Conservation (phyloP, 2,329 filamentous ascomycete species). For the Trichoderma citrinoviride region DNA sequence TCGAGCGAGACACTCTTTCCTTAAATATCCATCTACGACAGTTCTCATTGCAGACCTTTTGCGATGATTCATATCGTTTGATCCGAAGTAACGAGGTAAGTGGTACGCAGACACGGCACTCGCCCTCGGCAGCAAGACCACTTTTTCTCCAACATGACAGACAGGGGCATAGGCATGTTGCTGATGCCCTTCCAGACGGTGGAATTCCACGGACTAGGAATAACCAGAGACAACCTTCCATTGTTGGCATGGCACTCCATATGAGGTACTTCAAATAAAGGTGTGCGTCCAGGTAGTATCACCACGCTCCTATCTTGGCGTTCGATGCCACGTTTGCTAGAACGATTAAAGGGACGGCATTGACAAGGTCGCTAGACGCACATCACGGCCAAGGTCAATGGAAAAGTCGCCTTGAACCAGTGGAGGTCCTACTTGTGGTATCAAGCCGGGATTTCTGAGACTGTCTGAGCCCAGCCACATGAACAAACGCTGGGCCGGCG, state of each 20-base stretch:
- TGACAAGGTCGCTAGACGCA: not conserved
- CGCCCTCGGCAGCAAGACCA: too few species aligned
- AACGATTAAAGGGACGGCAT: too few species aligned
- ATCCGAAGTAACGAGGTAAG: too few species aligned
- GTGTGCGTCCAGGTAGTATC: too few species aligned
- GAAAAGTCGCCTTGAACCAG: too few species aligned
- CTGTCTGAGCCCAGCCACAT: not conserved
- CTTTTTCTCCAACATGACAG: not conserved
- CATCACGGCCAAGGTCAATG: not conserved
- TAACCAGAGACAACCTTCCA: slow-evolving; percentile 1
- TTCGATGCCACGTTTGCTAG: not conserved
- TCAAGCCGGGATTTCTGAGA: too few species aligned
- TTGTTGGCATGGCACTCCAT: not conserved
- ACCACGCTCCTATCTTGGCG: slow-evolving; percentile 3
- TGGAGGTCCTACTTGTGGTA: too few species aligned
- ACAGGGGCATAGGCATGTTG: not conserved
- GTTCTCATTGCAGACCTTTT: too few species aligned
- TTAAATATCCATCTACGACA: too few species aligned
- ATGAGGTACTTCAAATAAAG: not conserved
- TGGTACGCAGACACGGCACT: too few species aligned
- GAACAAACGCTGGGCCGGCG: not conserved
- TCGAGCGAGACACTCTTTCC: not conserved
- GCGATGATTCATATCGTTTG: too few species aligned
- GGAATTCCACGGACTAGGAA: not conserved
- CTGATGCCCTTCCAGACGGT: not conserved